Conservation (phyloP, 108 stramenopile species). For the Phaeodactylum tricornutum region DNA sequence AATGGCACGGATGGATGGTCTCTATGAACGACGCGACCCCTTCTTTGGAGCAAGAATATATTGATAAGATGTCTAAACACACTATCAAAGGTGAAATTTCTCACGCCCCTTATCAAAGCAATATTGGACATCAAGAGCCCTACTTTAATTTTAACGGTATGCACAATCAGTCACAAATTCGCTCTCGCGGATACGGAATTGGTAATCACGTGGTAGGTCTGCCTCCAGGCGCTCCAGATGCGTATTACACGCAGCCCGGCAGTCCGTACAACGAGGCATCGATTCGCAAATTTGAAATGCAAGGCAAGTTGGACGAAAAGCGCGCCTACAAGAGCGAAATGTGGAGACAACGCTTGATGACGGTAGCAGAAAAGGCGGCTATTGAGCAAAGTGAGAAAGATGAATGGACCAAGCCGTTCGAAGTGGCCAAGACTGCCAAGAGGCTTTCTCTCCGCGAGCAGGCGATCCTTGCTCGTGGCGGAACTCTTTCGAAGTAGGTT, state of each 20-base stretch:
- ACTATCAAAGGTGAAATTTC: conserved; percentile 53
- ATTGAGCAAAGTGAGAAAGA: conserved; percentile 15
- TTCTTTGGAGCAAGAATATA: conserved; percentile 32
- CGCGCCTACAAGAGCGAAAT: conserved; percentile 81
- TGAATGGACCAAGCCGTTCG: conserved; percentile 10
- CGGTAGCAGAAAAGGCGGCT: conserved; percentile 58
- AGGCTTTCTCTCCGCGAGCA: conserved; percentile 27
- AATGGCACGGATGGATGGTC: conserved; percentile 95
- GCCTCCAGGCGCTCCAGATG: conserved; percentile 61
- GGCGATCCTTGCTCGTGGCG: conserved; percentile 46
- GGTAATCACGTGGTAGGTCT: conserved; percentile 78
- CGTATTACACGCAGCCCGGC: conserved; percentile 93
- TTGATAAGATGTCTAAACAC: conserved; percentile 22
- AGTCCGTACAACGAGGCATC: conserved; percentile 79
- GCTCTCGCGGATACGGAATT: conserved; percentile 79
- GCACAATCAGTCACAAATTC: conserved; percentile 78
- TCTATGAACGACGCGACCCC: conserved; percentile 84
- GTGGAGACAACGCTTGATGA: conserved; percentile 79
- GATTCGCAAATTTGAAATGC: conserved; percentile 44
- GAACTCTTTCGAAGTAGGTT: conserved; percentile 20
- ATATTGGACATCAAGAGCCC: conserved; percentile 71
- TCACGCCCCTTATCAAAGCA: conserved; percentile 52
- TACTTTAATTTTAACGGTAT: conserved; percentile 65
- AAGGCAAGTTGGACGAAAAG: conserved; percentile 70
- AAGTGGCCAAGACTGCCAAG: conserved; percentile 5